A percentile compares a stretch with the other conserved stretches of the same genome.
phyloP scores from a whole-genome alignment of 140 eudicot genomes.

The Flaveria floridana region DNA sequence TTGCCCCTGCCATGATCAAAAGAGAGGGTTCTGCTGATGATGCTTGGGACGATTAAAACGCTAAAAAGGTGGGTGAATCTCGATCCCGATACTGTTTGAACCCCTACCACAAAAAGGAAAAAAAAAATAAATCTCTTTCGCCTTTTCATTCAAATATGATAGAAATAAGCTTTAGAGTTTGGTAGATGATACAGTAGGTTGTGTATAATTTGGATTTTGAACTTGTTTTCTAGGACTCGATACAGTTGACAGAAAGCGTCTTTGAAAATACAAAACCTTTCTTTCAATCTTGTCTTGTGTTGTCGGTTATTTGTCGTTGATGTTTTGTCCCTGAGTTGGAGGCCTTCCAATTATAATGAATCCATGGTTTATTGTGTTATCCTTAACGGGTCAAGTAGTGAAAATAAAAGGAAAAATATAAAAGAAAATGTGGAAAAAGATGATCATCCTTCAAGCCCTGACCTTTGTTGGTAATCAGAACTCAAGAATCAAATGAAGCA shows the following conservation, averaged over 20 bases:
- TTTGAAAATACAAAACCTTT: constrained; percentile 21
- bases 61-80: background rate
- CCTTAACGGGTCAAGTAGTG: background rate
- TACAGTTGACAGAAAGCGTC: constrained; percentile 15
- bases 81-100: background rate
- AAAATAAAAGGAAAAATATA: too few relatives aligned
- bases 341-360: background rate
- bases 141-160: constrained; percentile 26
- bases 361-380: background rate
- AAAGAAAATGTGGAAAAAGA: too few relatives aligned
- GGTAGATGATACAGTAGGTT: constrained; percentile 41
- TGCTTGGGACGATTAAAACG: constrained; percentile 74
- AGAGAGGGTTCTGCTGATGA: constrained; percentile 85
- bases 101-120: constrained; percentile 16
- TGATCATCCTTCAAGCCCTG: too few relatives aligned
- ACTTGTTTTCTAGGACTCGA: constrained; percentile 20
- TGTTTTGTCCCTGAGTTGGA: background rate
- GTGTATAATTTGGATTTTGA: constrained; percentile 38
- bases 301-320: background rate
- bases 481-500: too few relatives aligned
- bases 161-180: constrained; percentile 32
- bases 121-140: constrained; percentile 17
- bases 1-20: constrained; percentile 51
- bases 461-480: too few relatives aligned
- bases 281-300: constrained; percentile 5